These are phyloP conservation scores for Pythium rishiriense DNA, from an alignment of 352 stramenopile species.

Conservation along the genomic window DNA sequence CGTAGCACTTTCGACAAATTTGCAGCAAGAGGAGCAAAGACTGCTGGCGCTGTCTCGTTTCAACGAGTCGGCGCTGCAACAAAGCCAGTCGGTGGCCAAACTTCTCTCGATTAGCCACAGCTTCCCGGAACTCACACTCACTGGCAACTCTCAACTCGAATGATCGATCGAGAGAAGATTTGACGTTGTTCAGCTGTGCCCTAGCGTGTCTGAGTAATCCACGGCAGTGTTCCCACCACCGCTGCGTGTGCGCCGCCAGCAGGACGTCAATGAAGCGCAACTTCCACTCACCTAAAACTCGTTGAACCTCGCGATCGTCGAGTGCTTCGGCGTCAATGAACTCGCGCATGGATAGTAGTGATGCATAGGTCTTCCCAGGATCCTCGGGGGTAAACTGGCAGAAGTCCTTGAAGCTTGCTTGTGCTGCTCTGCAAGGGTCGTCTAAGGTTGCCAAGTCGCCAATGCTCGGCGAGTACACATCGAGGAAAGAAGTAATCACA, in stretches of 20 bases:
- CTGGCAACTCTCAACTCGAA: constrained; percentile 9
- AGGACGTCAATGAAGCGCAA: constrained; percentile 28
- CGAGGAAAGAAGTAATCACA: not conserved
- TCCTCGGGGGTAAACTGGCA: constrained; percentile 12
- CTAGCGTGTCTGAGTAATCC: constrained; percentile 14
- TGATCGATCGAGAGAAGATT: constrained; percentile 16
- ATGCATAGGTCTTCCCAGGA: constrained; percentile 12
- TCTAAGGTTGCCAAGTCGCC: not conserved
- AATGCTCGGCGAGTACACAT: constrained; percentile 1
- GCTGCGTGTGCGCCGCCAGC: constrained; percentile 13
- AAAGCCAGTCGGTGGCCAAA: constrained; percentile 18
- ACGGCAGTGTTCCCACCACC: constrained; percentile 13
- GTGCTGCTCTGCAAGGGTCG: no score
- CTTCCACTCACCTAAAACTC: constrained; percentile 26
- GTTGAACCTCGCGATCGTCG: constrained; percentile 3
- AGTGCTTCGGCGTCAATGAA: constrained; percentile 12
- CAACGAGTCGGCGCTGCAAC: constrained; percentile 22
- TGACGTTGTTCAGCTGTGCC: not conserved
- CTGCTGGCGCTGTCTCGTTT: constrained; percentile 25
- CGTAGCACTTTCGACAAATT: constrained; percentile 29
- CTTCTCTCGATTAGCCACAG: constrained; percentile 28
- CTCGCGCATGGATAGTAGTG: constrained; percentile 12
- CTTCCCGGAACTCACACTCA: constrained; percentile 16
- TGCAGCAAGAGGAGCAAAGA: constrained; percentile 28
- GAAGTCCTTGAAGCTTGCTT: constrained; percentile 19